A percentile compares a stretch with the other conserved stretches of the same genome.
phyloP scores from a whole-genome alignment of 1,139 yeast genomes.

The Pichia sp. region DNA sequence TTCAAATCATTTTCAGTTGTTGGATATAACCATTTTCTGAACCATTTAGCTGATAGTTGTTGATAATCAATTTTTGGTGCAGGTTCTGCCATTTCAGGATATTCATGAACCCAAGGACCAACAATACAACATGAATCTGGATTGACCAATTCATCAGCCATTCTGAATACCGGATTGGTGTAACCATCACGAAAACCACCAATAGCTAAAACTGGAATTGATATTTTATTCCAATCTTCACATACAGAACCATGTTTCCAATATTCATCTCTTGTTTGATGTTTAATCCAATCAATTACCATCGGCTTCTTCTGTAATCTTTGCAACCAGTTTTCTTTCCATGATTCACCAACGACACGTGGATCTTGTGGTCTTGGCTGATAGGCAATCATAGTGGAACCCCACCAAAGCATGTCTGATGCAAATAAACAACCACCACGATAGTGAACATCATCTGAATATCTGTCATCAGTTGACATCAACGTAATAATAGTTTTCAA shows the following conservation, averaged over 20 bases:
- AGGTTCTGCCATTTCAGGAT: conserved; percentile 44
- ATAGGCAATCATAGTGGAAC: conserved; percentile 41
- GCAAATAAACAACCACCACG: conserved; percentile 43
- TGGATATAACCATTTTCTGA: conserved; percentile 36
- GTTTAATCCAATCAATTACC: conserved; percentile 39
- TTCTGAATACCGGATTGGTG: conserved; percentile 40
- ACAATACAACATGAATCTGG: conserved; percentile 34
- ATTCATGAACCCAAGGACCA: conserved; percentile 48
- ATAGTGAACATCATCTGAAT: conserved; percentile 44
- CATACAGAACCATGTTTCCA: conserved; percentile 44
- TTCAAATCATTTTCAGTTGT: conserved; percentile 23
- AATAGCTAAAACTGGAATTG: conserved; percentile 40
- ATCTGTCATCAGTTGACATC: conserved; percentile 44
- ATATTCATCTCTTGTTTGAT: conserved; percentile 41
- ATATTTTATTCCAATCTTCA: conserved; percentile 38
- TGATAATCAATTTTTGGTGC: conserved; percentile 42
- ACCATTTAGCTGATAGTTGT: conserved; percentile 40
- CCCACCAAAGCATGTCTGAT: conserved; percentile 47
- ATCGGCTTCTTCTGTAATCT: conserved; percentile 38
- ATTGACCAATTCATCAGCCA: conserved; percentile 38
- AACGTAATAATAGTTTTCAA: conserved; percentile 40
- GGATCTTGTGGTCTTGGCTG: conserved; percentile 45
- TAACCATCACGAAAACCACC: conserved; percentile 48
- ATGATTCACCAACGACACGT: conserved; percentile 35
- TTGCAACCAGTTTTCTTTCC: conserved; percentile 40